phyloP scores from a whole-genome alignment of 169 alveolate genomes.

The Plasmodium berghei region DNA sequence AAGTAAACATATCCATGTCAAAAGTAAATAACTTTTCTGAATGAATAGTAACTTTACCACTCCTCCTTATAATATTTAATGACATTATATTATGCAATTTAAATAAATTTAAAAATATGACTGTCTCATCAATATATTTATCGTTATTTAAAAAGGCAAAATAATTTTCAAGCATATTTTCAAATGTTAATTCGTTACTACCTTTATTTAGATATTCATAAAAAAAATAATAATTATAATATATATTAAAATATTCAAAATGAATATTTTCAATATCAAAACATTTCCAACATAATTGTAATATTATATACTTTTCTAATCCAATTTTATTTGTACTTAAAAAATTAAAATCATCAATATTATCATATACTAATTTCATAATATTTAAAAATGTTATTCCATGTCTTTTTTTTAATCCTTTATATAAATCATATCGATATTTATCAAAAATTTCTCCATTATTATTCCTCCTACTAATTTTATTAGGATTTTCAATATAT shows the following conservation, averaged over 20 bases:
- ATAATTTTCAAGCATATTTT: conserved; percentile 42
- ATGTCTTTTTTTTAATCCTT: conserved; percentile 32
- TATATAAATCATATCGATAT: conserved; percentile 41
- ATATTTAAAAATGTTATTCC: conserved; percentile 52
- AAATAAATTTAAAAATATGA: conserved; percentile 31
- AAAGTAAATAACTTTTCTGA: conserved; percentile 68
- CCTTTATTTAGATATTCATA: conserved; percentile 50
- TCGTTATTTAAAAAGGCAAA: conserved; percentile 41
- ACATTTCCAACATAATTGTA: conserved; percentile 72
- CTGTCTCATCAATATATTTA: conserved; percentile 27
- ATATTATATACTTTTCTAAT: conserved; percentile 49
- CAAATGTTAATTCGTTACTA: conserved; percentile 48
- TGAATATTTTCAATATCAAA: conserved; percentile 57
- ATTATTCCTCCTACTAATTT: not conserved
- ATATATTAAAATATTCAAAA: conserved; percentile 59
- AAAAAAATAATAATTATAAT: conserved; percentile 65
- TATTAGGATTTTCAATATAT: conserved; percentile 5
- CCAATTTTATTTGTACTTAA: conserved; percentile 52
- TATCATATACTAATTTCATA: conserved; percentile 32
- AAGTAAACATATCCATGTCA: conserved; percentile 61
- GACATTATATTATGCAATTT: conserved; percentile 57
- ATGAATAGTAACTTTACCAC: conserved; percentile 66
- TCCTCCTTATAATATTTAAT: conserved; percentile 52
- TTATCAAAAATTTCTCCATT: not conserved
- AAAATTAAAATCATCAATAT: conserved; percentile 36